Conservation (phyloP, 1,139 yeast genomes). For the Candida smagusa region DNA sequence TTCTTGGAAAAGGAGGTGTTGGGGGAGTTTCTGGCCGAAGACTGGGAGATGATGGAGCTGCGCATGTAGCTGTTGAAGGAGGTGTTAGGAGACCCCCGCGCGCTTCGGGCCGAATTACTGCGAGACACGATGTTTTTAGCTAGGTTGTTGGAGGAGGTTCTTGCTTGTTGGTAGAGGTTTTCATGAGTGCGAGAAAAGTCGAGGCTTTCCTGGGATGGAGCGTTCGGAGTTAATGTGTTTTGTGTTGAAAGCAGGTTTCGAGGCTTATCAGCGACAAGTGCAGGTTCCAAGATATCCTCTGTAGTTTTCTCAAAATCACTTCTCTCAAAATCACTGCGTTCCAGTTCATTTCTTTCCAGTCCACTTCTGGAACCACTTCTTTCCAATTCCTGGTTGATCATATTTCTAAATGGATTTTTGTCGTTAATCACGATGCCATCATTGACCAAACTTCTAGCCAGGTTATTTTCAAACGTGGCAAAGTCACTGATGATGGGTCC, state of each 20-base stretch:
- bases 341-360: no score
- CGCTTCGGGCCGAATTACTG: not conserved
- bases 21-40: not conserved
- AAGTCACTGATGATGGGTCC: not conserved
- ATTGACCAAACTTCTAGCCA: not conserved
- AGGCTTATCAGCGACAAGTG: no score
- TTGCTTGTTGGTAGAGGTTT: no score
- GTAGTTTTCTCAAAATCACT: no score
- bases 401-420: not conserved
- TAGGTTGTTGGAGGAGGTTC: no score
- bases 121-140: not conserved
- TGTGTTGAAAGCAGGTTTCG: no score
- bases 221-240: no score
- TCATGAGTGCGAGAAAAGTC: no score
- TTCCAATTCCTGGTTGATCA: not conserved
- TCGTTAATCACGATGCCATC: not conserved
- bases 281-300: no score
- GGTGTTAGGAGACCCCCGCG: not conserved
- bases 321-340: no score
- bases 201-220: no score
- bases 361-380: not conserved
- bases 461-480: not conserved
- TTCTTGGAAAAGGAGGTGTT: not conserved
- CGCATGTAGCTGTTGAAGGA: not conserved
- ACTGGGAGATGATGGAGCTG: not conserved